Base-by-base conservation (phyloP, 345 rosid species). In the Ailanthus altissimus region DNA sequence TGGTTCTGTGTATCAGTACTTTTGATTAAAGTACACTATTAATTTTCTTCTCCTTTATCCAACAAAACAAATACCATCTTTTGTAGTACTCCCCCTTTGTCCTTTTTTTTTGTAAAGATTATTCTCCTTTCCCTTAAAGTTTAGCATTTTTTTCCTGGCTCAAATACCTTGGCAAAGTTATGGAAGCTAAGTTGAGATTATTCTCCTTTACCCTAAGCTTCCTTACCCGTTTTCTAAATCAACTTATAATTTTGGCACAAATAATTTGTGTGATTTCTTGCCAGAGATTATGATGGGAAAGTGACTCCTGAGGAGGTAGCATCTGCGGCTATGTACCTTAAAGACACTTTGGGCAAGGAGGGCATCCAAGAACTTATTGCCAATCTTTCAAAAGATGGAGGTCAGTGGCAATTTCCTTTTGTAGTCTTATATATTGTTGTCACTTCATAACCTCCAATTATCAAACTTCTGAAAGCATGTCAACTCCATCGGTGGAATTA, bases 291-390 rank as follows among this genome's bases (percentile, higher is more conserved):
- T 67, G 97, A 93, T 70, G 98, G 98, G 43, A 97, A 97, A 83
- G 97, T 94, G 80, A 88, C 92, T 81, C 90, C 94, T 40, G 98
- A 96, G 74, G 98, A 97, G 82, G 99, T 97, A 59, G 97, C 97
- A 60, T 83, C 92, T 38, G 98, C 98, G 36, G 97, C 97, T 2
- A 85, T 83, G 87, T 93, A 85, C 85, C 84, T 96, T 15, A 93
- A 93, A 82, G 91, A 93, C 78, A 93, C 94, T 23, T 81, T 96
- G 51, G 95, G 86, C 72, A 96, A 90, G 86, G 97, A 94, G 78
- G 98, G 98, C 69, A 85, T 96, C 59, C 97, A 88, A 78, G 97
- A 96, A 85, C 95, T 96, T 64, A 90, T 94, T 23, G 82, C 91
- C 82, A 94, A 85, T 74, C 98, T 94, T 28, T 87, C 99, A 66